Conservation (phyloP, 83 land plant genomes). For the Picea engelmannii region DNA sequence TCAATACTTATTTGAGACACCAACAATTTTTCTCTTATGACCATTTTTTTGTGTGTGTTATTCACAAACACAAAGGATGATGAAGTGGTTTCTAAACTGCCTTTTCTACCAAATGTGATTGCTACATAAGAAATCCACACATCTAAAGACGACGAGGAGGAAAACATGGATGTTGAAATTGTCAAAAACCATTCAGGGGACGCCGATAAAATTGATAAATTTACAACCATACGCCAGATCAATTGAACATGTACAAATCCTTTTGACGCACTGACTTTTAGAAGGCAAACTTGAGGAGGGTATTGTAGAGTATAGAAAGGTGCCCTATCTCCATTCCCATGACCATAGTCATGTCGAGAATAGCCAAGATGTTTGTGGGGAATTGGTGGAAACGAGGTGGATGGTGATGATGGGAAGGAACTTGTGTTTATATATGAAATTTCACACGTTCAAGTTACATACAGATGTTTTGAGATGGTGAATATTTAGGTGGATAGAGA, state of each 20-base stretch:
- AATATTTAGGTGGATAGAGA: too few relatives aligned
- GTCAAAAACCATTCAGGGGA: neutral
- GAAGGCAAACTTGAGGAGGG: constrained; percentile 88
- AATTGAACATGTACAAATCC: constrained; percentile 91
- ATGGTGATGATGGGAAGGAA: constrained; percentile 87
- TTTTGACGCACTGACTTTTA: constrained; percentile 89
- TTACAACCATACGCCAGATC: constrained; percentile 55
- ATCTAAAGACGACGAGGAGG: neutral
- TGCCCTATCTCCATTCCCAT: constrained; percentile 85
- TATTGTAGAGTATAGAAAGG: constrained; percentile 84
- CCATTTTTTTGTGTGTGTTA: too few relatives aligned
- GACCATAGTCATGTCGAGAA: constrained; percentile 93
- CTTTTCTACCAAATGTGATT: neutral
- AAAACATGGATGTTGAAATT: constrained; percentile 9
- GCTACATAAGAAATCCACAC: neutral
- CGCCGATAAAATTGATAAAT: constrained; percentile 6
- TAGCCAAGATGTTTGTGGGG: constrained; percentile 98
- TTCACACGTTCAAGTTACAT: too few relatives aligned
- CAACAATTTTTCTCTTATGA: too few relatives aligned
- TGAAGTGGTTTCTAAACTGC: neutral
- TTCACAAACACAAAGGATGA: constrained; percentile 25
- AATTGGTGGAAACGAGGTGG: constrained; percentile 89
- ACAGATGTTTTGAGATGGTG: too few relatives aligned
- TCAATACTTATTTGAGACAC: too few relatives aligned
- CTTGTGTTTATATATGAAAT: too few relatives aligned